Percentiles rank a stretch among this genome's conserved stretches.
Evolutionary conservation across 2,329 filamentous ascomycete species (phyloP).

Genomic region (Pseudocercospora ulei): DNA sequence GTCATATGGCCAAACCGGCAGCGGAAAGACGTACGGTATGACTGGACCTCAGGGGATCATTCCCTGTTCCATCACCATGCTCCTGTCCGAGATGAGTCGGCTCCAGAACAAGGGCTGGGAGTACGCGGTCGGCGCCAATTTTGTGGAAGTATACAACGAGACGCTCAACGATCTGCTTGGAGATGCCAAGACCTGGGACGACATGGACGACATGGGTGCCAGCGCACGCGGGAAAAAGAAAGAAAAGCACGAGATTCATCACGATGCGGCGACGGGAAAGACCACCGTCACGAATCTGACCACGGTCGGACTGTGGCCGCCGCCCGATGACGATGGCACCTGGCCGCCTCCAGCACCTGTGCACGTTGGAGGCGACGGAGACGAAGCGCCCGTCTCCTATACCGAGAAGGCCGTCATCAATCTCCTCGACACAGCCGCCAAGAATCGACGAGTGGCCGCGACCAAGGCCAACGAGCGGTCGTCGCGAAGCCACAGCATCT

Average conservation of each 20-base stretch:
- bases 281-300: slow-evolving; percentile 74
- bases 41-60: slow-evolving; percentile 88
- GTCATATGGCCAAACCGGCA: slow-evolving; percentile 94
- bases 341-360: slow-evolving; percentile 26
- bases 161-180: slow-evolving; percentile 84
- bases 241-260: slow-evolving; percentile 80
- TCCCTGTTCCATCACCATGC: slow-evolving; percentile 81
- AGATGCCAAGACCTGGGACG: slow-evolving; percentile 56
- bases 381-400: slow-evolving; percentile 19
- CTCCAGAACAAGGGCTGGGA: slow-evolving; percentile 86
- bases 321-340: slow-evolving; percentile 55
- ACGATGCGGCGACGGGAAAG: slow-evolving; percentile 71
- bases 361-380: background rate
- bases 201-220: slow-evolving; percentile 27
- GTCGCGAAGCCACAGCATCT: slow-evolving; percentile 89
- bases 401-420: slow-evolving; percentile 28
- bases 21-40: slow-evolving; percentile 96
- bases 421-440: slow-evolving; percentile 61
- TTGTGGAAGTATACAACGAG: slow-evolving; percentile 97
- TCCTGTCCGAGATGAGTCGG: slow-evolving; percentile 75
- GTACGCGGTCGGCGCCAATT: slow-evolving; percentile 89
- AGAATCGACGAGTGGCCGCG: slow-evolving; percentile 82
- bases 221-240: slow-evolving; percentile 40
- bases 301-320: slow-evolving; percentile 64
- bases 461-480: slow-evolving; percentile 97